Conservation (phyloP, 2,329 filamentous ascomycete genomes). For the Nannizzia gypsea region DNA sequence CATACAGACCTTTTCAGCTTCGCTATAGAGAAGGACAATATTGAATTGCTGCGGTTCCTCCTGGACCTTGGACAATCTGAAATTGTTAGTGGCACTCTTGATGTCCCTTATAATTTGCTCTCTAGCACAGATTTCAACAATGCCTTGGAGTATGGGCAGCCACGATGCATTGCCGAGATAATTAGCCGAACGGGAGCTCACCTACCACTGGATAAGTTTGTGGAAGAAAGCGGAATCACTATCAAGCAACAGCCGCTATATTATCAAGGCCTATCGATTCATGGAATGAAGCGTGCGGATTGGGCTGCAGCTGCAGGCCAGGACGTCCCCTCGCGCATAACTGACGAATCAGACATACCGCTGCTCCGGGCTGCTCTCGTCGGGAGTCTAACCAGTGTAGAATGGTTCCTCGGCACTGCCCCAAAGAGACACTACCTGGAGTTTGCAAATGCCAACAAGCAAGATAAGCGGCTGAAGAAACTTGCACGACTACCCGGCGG, state of each 20-base stretch:
- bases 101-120: neutral
- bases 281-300: constrained; percentile 57
- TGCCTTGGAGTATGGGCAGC: constrained; percentile 33
- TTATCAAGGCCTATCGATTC: constrained; percentile 63
- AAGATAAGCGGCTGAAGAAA: constrained; percentile 51
- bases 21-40: constrained; percentile 44
- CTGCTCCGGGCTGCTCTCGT: constrained; percentile 23
- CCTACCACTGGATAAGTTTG: constrained; percentile 54
- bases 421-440: constrained; percentile 57
- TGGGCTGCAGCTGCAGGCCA: constrained; percentile 52
- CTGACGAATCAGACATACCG: neutral
- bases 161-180: neutral
- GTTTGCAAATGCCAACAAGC: constrained; percentile 51
- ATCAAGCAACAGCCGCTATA: constrained; percentile 38
- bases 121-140: constrained; percentile 22
- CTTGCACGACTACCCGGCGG: constrained; percentile 50
- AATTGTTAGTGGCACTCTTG: constrained; percentile 6
- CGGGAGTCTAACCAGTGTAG: constrained; percentile 54
- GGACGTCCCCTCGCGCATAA: neutral
- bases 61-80: constrained; percentile 38
- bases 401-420: constrained; percentile 66
- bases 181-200: constrained; percentile 45
- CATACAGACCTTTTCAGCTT: constrained; percentile 20
- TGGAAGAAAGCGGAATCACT: constrained; percentile 50
- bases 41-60: constrained; percentile 43